phyloP scores from a whole-genome alignment of 805 yeast genomes.

The Candida peoriensis region DNA sequence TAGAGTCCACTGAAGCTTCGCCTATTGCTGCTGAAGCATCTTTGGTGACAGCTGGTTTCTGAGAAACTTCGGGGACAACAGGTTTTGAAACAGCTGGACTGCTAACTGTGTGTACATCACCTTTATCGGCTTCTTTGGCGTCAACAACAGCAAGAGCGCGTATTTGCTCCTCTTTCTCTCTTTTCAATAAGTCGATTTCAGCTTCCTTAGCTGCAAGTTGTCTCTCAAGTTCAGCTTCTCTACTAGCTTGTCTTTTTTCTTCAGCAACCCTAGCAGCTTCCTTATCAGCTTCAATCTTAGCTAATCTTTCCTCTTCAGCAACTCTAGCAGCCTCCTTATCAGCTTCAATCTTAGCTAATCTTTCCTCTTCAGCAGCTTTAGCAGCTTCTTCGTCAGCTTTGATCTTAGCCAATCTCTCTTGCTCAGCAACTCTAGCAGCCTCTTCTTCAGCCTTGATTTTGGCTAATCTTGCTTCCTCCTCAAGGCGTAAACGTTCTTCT shows the following conservation, averaged over 20 bases:
- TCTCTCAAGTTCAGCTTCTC: conserved; percentile 4
- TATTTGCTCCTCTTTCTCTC: neutral
- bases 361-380: conserved; percentile 14
- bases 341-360: conserved; percentile 12
- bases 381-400: conserved; percentile 9
- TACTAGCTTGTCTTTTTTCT: conserved; percentile 6
- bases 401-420: conserved; percentile 6
- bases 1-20: neutral
- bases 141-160: conserved; percentile 4
- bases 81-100: neutral
- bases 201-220: conserved; percentile 8
- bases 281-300: conserved; percentile 4
- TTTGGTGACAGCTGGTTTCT: no score
- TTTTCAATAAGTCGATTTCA: neutral
- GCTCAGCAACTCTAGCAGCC: conserved; percentile 8
- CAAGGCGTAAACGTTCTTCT: conserved; percentile 9
- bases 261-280: conserved; percentile 1
- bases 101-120: no score
- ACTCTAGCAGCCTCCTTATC: conserved; percentile 7
- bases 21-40: neutral
- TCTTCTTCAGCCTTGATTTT: conserved; percentile 13
- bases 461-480: conserved; percentile 7
- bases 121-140: neutral
- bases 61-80: neutral
- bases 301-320: conserved; percentile 5